Percentiles rank a stretch among this genome's conserved stretches.
Evolutionary conservation across 305 asterid genomes (phyloP).

Genomic region (Solanum aculeatissimum): DNA sequence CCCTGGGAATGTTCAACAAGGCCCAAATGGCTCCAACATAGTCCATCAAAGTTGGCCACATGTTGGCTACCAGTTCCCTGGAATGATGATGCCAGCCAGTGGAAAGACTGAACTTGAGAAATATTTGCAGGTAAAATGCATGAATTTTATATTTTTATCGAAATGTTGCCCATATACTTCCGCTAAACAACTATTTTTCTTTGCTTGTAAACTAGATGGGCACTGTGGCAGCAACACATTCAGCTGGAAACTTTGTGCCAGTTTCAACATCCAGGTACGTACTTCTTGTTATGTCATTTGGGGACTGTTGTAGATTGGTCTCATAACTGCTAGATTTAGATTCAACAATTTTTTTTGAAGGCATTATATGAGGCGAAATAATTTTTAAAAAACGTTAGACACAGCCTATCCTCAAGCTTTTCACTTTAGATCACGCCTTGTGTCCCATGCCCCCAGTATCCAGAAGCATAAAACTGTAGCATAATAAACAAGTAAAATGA

Average conservation of each 20-base stretch:
- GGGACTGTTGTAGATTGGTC: background rate
- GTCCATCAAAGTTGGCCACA: conserved; percentile 12
- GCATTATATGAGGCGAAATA: background rate
- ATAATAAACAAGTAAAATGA: background rate
- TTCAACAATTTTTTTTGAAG: background rate
- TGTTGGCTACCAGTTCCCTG: conserved; percentile 5
- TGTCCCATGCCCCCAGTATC: background rate
- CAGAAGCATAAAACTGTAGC: background rate
- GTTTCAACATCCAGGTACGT: conserved; percentile 15
- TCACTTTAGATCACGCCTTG: background rate
- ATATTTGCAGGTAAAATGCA: conserved; percentile 2
- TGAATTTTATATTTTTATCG: background rate
- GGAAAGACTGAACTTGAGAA: conserved; percentile 1
- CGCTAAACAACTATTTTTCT: background rate
- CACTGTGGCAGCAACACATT: conserved; percentile 1
- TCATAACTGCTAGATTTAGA: background rate
- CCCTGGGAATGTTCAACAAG: background rate
- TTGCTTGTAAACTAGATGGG: conserved; percentile 6
- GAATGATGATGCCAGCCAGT: background rate
- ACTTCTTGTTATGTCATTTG: background rate
- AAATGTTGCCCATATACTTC: background rate
- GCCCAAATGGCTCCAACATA: conserved; percentile 1
- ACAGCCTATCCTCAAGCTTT: background rate
- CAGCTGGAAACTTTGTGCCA: conserved; percentile 5
- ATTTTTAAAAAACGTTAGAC: background rate